Evolutionary conservation across 768 basidiomycete genomes (phyloP).

Genomic region (Rhizopogon sp.): DNA sequence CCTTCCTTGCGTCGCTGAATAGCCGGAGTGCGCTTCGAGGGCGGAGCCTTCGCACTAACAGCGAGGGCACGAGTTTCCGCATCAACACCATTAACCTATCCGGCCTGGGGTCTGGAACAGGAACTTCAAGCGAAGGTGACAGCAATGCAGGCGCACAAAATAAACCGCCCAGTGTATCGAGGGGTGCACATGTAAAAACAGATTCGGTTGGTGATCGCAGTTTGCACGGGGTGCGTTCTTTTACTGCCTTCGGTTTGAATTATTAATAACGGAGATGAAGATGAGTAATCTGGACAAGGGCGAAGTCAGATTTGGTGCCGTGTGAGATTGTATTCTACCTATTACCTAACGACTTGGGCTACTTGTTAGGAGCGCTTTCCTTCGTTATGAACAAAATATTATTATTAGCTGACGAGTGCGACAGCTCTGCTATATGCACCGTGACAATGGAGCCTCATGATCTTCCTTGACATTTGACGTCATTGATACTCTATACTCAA

Average conservation of each 20-base stretch:
- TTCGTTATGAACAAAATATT: background rate
- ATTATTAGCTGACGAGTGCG: too few species aligned
- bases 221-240: background rate
- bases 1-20: constrained; percentile 40
- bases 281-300: background rate
- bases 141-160: background rate
- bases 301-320: background rate
- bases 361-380: background rate
- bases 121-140: background rate
- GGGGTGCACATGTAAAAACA: background rate
- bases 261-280: background rate
- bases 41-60: background rate
- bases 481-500: too few species aligned
- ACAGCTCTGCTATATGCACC: too few species aligned
- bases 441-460: too few species aligned
- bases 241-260: background rate
- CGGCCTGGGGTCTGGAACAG: background rate
- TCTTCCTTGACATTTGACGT: too few species aligned
- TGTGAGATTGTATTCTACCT: background rate
- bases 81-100: constrained; percentile 1
- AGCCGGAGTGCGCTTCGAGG: constrained; percentile 30
- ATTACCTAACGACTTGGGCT: background rate
- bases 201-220: background rate
- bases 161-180: background rate
- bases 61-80: constrained; percentile 1